Percentiles rank a stretch among this genome's conserved stretches.
Conservation (phyloP, 345 rosid genomes). For the Eucalyptus polybractea region DNA sequence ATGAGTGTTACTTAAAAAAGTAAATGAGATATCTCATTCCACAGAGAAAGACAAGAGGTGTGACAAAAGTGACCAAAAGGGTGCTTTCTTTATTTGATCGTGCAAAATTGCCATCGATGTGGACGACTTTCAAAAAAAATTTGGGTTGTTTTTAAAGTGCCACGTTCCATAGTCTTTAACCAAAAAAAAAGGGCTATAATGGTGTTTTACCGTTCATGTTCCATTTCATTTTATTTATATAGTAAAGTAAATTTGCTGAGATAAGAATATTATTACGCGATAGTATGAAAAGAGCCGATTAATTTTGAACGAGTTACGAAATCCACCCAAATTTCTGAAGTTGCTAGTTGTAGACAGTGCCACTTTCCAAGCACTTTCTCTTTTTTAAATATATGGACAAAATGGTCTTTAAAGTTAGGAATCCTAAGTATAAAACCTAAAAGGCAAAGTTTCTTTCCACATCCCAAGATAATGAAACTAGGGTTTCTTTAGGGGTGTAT, state of each 20-base stretch:
- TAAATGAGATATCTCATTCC: neutral
- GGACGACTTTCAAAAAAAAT: neutral
- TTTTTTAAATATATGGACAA: neutral
- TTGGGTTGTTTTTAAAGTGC: neutral
- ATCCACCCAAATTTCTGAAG: neutral
- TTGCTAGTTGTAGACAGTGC: neutral
- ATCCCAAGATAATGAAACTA: neutral
- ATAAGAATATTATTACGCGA: neutral
- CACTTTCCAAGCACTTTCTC: neutral
- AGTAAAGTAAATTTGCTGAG: neutral
- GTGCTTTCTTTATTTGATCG: neutral
- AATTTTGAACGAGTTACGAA: neutral
- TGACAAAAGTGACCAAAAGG: neutral
- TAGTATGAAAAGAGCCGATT: neutral
- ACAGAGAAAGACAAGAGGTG: neutral
- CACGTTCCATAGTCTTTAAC: neutral
- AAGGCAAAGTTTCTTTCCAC: slow-evolving; percentile 32
- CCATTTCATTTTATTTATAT: neutral
- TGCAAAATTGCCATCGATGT: neutral
- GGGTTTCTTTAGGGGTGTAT: neutral
- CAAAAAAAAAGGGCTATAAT: neutral
- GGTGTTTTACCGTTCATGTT: neutral
- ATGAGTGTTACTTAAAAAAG: neutral
- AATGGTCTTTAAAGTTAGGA: slow-evolving; percentile 28
- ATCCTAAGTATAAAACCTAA: slow-evolving; percentile 46